Evolutionary conservation across 441 rosid species (phyloP), one percentile per base, ranked within the genome.

Genomic region (Erysimum cheiri): DNA sequence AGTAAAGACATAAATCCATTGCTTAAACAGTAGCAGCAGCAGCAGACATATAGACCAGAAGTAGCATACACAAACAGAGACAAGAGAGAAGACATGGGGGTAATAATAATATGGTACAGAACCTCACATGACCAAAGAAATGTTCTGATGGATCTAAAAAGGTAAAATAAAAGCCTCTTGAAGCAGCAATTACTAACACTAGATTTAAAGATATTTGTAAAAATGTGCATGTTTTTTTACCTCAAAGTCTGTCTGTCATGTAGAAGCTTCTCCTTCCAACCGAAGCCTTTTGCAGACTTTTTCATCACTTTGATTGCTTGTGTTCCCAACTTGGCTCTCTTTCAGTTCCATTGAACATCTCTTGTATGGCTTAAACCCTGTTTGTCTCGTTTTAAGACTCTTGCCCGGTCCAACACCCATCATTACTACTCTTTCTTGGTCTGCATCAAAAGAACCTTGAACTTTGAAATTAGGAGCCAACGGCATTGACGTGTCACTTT

Each of bases 361-460:
- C 83, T 92, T 95, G 86, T 94, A 94, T n/a, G 98, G 99, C 71
- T 90, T 95, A 73, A 92, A 92, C 77, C 98, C 97, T 41, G 94
- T 86, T 36, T 86, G 83, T 53, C 80, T 80, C 37, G 83, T 76
- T 80, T 80, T 87, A 2, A 85, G 80, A 14, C 57, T 67, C 67
- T 78, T 88, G 22, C 75, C 85, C 19, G 71, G 67, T 78, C 86
- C 94, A 46, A 80, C 84, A 56, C 93, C 93, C 1, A 87, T 75
- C 32, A 86, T 83, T 64, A 77, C 86, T 53, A 85, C 80, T 55
- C 84, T 79, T 55, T 80, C 85, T 44, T 78, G 54, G 67, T 63
- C 72, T 47, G 46, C 70, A 55, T 58, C 62, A 69, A 65, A 46
- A 31, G 74, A 56, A 22, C 28, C 68, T 52, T 70, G 72, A 28